phyloP scores from a whole-genome alignment of 768 basidiomycete genomes.

The Leccinum pellstonianum region DNA sequence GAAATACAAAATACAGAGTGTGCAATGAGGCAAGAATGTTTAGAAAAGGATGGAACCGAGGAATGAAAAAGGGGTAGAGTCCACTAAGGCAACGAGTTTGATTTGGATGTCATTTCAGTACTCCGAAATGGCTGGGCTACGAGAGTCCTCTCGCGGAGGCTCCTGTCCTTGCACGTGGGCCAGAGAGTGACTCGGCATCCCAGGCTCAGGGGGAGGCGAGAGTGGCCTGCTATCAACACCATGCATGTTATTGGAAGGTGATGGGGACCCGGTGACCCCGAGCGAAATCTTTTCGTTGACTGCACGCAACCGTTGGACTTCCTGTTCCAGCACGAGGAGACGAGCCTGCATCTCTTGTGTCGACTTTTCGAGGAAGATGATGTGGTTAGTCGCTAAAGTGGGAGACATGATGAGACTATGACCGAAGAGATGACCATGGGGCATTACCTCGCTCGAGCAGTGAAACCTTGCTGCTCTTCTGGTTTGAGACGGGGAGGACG shows the following conservation, averaged over 20 bases:
- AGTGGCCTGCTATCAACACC: slow-evolving; percentile 48
- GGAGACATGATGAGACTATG: slow-evolving; percentile 13
- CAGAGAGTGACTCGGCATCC: slow-evolving; percentile 46
- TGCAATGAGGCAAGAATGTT: slow-evolving; percentile 34
- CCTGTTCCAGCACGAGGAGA: slow-evolving; percentile 62
- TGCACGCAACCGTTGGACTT: slow-evolving; percentile 66
- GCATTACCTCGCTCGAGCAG: slow-evolving; percentile 81
- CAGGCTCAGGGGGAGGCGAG: slow-evolving; percentile 64
- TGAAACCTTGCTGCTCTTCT: slow-evolving; percentile 90
- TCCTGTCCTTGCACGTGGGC: slow-evolving; percentile 59
- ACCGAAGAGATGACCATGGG: slow-evolving; percentile 4
- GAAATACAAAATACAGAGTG: slow-evolving; percentile 34
- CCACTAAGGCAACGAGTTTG: slow-evolving; percentile 23
- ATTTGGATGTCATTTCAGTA: slow-evolving; percentile 26
- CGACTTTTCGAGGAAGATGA: slow-evolving; percentile 66
- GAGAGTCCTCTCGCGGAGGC: slow-evolving; percentile 63
- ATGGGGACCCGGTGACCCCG: slow-evolving; percentile 53
- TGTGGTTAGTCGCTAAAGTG: slow-evolving; percentile 71
- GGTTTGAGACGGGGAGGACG: slow-evolving; percentile 81
- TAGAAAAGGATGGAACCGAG: slow-evolving; percentile 30
- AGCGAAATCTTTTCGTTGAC: slow-evolving; percentile 86
- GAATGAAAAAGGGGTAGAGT: slow-evolving; percentile 37
- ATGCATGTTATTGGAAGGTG: slow-evolving; percentile 47
- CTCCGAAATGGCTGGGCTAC: slow-evolving; percentile 33
- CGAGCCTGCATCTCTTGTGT: slow-evolving; percentile 72